Evolutionary conservation across 306 rosid genomes (phyloP), one percentile per base, ranked within the genome.

Genomic region (Mucuna pruriens): DNA sequence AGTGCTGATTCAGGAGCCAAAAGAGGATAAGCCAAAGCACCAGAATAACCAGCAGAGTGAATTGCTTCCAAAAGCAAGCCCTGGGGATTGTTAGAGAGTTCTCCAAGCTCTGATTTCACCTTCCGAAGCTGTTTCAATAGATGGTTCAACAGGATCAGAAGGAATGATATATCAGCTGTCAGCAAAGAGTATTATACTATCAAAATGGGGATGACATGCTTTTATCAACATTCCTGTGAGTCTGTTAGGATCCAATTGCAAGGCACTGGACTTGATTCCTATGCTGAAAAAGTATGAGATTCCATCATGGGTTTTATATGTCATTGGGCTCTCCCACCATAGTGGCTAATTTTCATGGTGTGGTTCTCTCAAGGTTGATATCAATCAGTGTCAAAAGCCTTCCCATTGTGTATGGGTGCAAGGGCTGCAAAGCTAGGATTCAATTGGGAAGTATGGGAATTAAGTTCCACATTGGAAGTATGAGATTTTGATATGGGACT

Each of bases 21-120:
- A 85, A 94, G 99, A 85, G 99, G 98, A 90, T 88, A 87, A 70
- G 92, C 94, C 89, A 96, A 86, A 75, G 97, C 97, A 76, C 99
- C 99, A 66, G 90, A 67, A 84, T 92, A 96, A 68, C 96, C 99
- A 75, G 97, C 94, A 23, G 99, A 94, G 84, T 93, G 99, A 84
- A 94, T 82, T 73, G 95, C 98, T 86, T 96, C 99, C 91, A 96
- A 83, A 52, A 96, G 97, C 86, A 96, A 84, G 62, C 95, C 97
- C 73, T 94, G 98, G 51, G 99, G 98, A 87, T 96, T 96, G 52
- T 92, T 91, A 26, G 90, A 71, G 72, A 90, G 90, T 80, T 92
- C 99, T 33, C 78, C 91, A 84, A 96, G 88, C 81, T 94, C 99
- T 80, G 90, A 87, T 82, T 78, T 90, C 82, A 96, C 83, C 91